phyloP scores from a whole-genome alignment of 2,329 filamentous ascomycete genomes.

The Diaporthe sp. region DNA sequence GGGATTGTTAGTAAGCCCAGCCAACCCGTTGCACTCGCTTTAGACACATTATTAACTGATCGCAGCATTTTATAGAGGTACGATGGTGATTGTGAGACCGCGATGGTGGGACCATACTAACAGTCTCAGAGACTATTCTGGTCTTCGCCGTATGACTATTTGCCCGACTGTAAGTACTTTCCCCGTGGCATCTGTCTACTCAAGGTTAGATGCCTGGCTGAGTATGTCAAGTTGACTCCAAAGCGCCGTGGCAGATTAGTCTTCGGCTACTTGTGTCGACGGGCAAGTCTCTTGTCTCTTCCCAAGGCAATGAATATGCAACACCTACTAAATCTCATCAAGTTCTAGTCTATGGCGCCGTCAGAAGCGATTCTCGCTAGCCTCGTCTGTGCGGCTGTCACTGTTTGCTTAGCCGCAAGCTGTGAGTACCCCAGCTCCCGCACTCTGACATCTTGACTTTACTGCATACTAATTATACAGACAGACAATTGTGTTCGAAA shows the following conservation, averaged over 20 bases:
- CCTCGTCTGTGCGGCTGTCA: too few species aligned
- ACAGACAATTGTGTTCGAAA: too few species aligned
- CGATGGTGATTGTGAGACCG: not conserved
- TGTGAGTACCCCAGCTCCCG: too few species aligned
- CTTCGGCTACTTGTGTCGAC: not conserved
- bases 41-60: not conserved
- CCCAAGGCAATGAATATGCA: not conserved
- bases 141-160: not conserved
- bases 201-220: not conserved
- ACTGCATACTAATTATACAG: too few species aligned
- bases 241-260: not conserved
- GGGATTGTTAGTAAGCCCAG: conserved; percentile 2
- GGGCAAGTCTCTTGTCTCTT: not conserved
- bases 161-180: not conserved
- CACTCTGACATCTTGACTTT: too few species aligned
- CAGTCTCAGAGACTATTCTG: not conserved
- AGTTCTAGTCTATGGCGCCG: not conserved
- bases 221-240: not conserved
- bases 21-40: not conserved
- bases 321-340: not conserved
- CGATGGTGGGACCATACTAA: not conserved
- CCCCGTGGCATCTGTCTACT: not conserved
- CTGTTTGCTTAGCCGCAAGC: too few species aligned
- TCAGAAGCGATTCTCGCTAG: not conserved
- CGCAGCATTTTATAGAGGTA: not conserved